Base-by-base conservation (phyloP, 108 stramenopile genomes). In the Pseudonitzschia multistriata region DNA sequence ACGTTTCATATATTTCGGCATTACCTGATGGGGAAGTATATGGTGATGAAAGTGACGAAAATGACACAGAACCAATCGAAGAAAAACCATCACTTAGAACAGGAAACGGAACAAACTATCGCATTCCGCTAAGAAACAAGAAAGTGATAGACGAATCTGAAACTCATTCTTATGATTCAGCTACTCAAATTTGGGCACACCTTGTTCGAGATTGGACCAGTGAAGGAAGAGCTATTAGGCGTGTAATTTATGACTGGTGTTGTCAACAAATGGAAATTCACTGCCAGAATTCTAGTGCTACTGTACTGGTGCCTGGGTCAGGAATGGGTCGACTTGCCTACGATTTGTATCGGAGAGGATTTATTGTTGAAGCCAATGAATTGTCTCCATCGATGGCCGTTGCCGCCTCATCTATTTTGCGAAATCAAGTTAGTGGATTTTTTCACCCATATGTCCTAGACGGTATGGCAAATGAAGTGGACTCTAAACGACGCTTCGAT, bases 251-350 rank as follows among this genome's bases (percentile, higher is more conserved):
- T 63, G 68, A 72, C 67, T 94, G 92, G 92, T 91, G 88, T 49
- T 24, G 70, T 0, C 39, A 80, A 25, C 77, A 80, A 47, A 67
- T 92, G 27, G 68, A 70, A 59, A 36, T 49, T 13, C 49, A 61
- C 24, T 30, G 56, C 19, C 35, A 55, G n/a, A 17, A 2, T 37
- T 5, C 8, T 37, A 8, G 15, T 8, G 42, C 42, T 13, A 6
- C 42, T 37, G 37, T 93, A 2, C 60, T 94, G 28, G 87, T 94
- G 28, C 88, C 89, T 19, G 92, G 92, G 30, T 82, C 92, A 29
- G 92, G 92, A 5, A 70, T 89, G 72, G 92, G 84, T n/a, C 67
- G 92, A 50, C 70, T 94, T 36, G 92, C 92, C n/a, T 85, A 77
- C 57, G 87, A 91, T 63, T 56, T 91, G 49, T 71, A 70, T 67